Evolutionary conservation across 306 rosid species (phyloP).

Genomic region (Cicer judaicum): DNA sequence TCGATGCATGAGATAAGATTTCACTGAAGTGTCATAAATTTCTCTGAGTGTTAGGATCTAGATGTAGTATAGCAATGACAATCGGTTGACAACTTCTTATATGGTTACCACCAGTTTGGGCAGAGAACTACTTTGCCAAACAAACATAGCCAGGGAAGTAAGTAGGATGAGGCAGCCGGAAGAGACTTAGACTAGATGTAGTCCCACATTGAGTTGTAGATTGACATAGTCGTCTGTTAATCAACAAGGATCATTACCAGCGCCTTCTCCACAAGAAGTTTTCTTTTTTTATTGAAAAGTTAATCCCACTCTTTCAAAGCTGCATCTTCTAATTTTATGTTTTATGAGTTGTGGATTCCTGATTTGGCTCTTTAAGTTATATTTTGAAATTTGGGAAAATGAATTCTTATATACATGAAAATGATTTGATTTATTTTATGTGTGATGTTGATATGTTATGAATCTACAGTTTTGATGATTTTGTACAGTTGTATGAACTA

Average conservation of each 20-base stretch:
- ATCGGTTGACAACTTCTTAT: not conserved
- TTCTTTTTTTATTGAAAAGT: not conserved
- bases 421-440: conserved; percentile 31
- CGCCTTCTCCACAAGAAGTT: not conserved
- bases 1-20: not conserved
- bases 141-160: not conserved
- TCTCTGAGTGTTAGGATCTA: conserved; percentile 3
- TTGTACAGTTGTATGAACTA: conserved; percentile 21
- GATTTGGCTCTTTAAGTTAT: conserved; percentile 7
- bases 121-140: conserved; percentile 20
- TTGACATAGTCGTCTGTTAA: not conserved
- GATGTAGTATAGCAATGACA: conserved; percentile 25
- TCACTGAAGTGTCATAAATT: not conserved
- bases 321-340: conserved; percentile 11
- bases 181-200: not conserved
- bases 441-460: conserved; percentile 25
- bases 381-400: not conserved
- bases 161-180: not conserved
- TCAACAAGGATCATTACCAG: not conserved
- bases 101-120: conserved; percentile 1
- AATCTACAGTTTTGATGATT: conserved; percentile 26
- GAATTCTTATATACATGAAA: conserved; percentile 8
- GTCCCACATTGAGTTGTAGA: not conserved
- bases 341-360: conserved; percentile 1
- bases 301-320: not conserved